These are phyloP conservation scores for Yamadazyma pseudoaaseri DNA, from an alignment of 1,139 yeast species.

Conservation along the genomic window DNA sequence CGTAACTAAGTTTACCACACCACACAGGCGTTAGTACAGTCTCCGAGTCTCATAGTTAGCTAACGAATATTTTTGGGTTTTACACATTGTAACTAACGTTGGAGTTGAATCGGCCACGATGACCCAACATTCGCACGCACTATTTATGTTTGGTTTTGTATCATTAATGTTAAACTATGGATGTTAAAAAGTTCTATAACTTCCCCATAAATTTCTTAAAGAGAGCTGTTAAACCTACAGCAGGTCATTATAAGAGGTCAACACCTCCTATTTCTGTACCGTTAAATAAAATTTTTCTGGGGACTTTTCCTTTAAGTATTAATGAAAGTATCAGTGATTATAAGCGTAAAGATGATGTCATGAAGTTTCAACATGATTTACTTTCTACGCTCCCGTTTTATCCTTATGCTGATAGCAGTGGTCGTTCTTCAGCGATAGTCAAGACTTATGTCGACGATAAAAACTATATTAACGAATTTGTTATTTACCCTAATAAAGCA, in stretches of 20 bases:
- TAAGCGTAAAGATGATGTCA: slow-evolving; percentile 36
- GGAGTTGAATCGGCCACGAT: too few species aligned
- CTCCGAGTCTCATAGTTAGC: too few species aligned
- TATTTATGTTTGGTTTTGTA: too few species aligned
- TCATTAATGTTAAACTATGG: slow-evolving; percentile 5
- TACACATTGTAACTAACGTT: too few species aligned
- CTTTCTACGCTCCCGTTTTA: slow-evolving; percentile 41
- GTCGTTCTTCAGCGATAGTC: slow-evolving; percentile 32
- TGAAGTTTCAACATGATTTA: slow-evolving; percentile 53
- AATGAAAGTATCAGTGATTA: slow-evolving; percentile 54
- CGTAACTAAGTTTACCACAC: too few species aligned
- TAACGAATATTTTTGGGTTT: too few species aligned
- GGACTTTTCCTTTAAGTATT: slow-evolving; percentile 57
- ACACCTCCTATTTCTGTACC: slow-evolving; percentile 69
- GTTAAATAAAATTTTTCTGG: slow-evolving; percentile 46
- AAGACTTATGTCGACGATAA: slow-evolving; percentile 39
- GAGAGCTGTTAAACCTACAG: not conserved
- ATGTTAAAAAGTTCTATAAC: slow-evolving; percentile 8
- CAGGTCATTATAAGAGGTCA: slow-evolving; percentile 20
- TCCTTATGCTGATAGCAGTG: slow-evolving; percentile 30
- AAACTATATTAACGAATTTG: slow-evolving; percentile 61
- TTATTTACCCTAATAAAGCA: slow-evolving; percentile 47
- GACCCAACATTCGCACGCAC: too few species aligned
- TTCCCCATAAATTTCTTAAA: slow-evolving; percentile 5
- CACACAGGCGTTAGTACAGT: too few species aligned